Percentiles rank a stretch among this genome's conserved stretches.
These are phyloP conservation scores for Didymosphaeria variabile DNA, from an alignment of 2,329 filamentous ascomycete genomes.

Conservation along the genomic window DNA sequence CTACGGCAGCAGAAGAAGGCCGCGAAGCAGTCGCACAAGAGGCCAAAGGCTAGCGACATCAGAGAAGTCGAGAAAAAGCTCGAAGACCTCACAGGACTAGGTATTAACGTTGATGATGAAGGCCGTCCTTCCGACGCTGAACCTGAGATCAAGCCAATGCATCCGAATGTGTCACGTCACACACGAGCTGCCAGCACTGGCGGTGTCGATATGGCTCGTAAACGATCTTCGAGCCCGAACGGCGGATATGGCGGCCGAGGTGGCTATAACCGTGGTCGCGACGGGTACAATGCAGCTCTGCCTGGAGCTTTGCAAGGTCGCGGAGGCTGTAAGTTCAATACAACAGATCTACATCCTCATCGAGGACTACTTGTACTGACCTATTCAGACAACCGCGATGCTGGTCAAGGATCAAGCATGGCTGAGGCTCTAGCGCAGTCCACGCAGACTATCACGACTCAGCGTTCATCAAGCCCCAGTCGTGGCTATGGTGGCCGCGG, in stretches of 20 bases:
- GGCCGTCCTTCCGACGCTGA: slow-evolving; percentile 38
- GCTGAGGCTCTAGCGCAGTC: slow-evolving; percentile 32
- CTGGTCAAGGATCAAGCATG: slow-evolving; percentile 28
- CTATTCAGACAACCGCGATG: slow-evolving; percentile 28
- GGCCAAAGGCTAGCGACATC: slow-evolving; percentile 33
- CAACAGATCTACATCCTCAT: too few species aligned
- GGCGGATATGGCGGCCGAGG: slow-evolving; percentile 42
- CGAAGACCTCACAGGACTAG: slow-evolving; percentile 42
- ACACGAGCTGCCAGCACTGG: slow-evolving; percentile 42
- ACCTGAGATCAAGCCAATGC: slow-evolving; percentile 36
- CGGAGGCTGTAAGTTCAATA: slow-evolving; percentile 31
- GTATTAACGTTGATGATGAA: slow-evolving; percentile 47
- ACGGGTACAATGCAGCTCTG: slow-evolving; percentile 46
- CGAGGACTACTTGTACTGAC: not conserved
- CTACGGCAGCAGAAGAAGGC: slow-evolving; percentile 51
- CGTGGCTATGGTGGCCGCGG: slow-evolving; percentile 32
- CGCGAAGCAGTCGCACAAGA: slow-evolving; percentile 38
- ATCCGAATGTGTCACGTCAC: slow-evolving; percentile 39
- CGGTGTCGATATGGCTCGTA: slow-evolving; percentile 27
- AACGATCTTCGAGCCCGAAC: slow-evolving; percentile 44
- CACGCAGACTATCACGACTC: slow-evolving; percentile 27
- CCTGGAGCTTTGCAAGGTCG: slow-evolving; percentile 42
- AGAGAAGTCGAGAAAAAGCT: slow-evolving; percentile 39
- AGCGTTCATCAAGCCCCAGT: slow-evolving; percentile 28
- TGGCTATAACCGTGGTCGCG: slow-evolving; percentile 46